These are phyloP conservation scores for Fusarium cicatricum DNA, from an alignment of 2,329 filamentous ascomycete species.

Conservation along the genomic window DNA sequence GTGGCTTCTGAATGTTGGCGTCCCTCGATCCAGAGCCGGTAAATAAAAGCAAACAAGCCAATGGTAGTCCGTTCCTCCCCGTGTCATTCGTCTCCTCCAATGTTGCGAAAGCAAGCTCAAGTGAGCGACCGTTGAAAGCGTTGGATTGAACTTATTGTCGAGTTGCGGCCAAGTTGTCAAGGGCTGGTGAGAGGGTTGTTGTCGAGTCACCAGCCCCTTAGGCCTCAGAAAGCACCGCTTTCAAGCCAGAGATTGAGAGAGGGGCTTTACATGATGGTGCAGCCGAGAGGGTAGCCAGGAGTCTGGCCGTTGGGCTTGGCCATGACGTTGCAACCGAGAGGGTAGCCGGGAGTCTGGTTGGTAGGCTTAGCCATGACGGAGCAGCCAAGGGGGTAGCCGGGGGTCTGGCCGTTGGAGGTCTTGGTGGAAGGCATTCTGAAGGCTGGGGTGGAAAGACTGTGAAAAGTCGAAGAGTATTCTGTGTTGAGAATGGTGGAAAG, in stretches of 20 bases:
- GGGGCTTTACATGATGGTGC: conserved; percentile 47
- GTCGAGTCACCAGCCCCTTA: neutral
- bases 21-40: conserved; percentile 34
- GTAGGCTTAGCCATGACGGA: conserved; percentile 43
- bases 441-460: conserved; percentile 38
- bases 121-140: neutral
- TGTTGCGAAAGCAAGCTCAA: conserved; percentile 12
- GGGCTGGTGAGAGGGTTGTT: neutral
- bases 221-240: neutral
- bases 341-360: conserved; percentile 37
- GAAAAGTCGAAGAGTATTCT: conserved; percentile 35
- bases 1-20: conserved; percentile 31
- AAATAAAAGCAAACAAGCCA: conserved; percentile 23
- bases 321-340: conserved; percentile 43
- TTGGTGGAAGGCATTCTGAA: conserved; percentile 47
- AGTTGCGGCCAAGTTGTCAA: neutral
- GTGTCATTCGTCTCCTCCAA: conserved; percentile 15
- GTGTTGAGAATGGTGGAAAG: conserved; percentile 40
- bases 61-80: conserved; percentile 17
- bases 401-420: conserved; percentile 38
- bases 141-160: neutral
- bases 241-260: conserved; percentile 1
- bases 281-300: conserved; percentile 42
- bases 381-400: conserved; percentile 42
- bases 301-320: conserved; percentile 40